Percentiles rank a stretch among this genome's conserved stretches.
Conservation (phyloP, 2,329 filamentous ascomycete species). For the Magnaporthiopsis incrustans region DNA sequence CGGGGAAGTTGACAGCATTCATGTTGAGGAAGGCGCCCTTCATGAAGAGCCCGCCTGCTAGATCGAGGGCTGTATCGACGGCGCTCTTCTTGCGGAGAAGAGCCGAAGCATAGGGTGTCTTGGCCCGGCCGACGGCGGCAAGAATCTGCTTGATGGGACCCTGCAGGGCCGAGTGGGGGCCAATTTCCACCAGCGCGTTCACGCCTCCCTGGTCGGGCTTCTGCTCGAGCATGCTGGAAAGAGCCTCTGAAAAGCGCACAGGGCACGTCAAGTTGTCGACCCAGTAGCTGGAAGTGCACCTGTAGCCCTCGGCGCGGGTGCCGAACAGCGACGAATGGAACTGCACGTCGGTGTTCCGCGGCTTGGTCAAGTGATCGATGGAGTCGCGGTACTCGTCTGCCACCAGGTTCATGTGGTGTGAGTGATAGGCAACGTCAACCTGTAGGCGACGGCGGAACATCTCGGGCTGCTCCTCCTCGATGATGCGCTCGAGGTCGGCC, state of each 20-base stretch:
- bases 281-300: conserved; percentile 27
- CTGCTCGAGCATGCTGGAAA: conserved; percentile 23
- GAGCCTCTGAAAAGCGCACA: conserved; percentile 29
- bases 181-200: conserved; percentile 14
- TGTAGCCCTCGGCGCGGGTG: conserved; percentile 27
- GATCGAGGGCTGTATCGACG: conserved; percentile 24
- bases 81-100: conserved; percentile 4
- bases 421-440: conserved; percentile 19
- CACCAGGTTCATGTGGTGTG: conserved; percentile 16
- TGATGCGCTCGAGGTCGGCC: conserved; percentile 9
- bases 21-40: conserved; percentile 5
- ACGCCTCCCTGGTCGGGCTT: conserved; percentile 5
- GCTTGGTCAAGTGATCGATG: conserved; percentile 2
- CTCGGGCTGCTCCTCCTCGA: conserved; percentile 10
- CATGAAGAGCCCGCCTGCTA: conserved; percentile 17
- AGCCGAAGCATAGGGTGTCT: background rate
- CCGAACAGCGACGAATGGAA: conserved; percentile 41
- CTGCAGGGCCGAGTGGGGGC: conserved; percentile 15
- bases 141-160: conserved; percentile 15
- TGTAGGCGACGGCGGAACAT: conserved; percentile 10
- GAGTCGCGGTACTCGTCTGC: conserved; percentile 11
- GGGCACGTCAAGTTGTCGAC: conserved; percentile 29
- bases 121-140: background rate
- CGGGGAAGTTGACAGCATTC: conserved; percentile 33
- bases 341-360: conserved; percentile 10